phyloP scores from a whole-genome alignment of 192 early-diverging fungal genomes.

The Globomyces pollinis-pini region DNA sequence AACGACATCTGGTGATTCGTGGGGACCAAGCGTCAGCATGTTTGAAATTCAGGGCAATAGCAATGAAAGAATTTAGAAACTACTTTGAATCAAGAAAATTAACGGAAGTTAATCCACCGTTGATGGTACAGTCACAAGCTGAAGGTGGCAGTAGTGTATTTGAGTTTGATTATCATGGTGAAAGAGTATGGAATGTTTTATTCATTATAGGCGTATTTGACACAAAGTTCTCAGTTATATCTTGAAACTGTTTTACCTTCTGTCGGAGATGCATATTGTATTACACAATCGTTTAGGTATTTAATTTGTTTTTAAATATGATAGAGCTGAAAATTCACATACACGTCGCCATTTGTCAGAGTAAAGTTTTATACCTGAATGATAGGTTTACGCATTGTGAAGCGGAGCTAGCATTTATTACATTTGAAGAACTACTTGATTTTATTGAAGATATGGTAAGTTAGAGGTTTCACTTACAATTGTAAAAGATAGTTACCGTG shows the following conservation, averaged over 20 bases:
- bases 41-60: constrained; percentile 75
- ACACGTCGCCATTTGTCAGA: constrained; percentile 92
- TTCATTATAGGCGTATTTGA: constrained; percentile 77
- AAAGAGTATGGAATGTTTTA: no score
- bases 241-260: constrained; percentile 93
- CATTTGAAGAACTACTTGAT: constrained; percentile 84
- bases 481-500: constrained; percentile 31
- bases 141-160: constrained; percentile 97
- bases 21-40: constrained; percentile 83
- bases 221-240: constrained; percentile 98
- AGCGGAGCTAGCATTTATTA: constrained; percentile 90
- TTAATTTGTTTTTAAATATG: no score
- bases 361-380: background rate
- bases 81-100: constrained; percentile 77
- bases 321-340: constrained; percentile 92
- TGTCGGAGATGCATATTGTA: constrained; percentile 91
- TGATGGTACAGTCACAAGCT: constrained; percentile 99
- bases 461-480: constrained; percentile 30
- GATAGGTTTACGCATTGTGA: constrained; percentile 90
- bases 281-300: constrained; percentile 96
- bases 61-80: constrained; percentile 91
- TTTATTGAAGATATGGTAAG: constrained; percentile 85
- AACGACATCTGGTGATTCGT: constrained; percentile 96
- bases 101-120: constrained; percentile 94
- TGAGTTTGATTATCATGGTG: constrained; percentile 91